Evolutionary conservation across 257 asterid species (phyloP).

Genomic region (Scutellaria barbata): DNA sequence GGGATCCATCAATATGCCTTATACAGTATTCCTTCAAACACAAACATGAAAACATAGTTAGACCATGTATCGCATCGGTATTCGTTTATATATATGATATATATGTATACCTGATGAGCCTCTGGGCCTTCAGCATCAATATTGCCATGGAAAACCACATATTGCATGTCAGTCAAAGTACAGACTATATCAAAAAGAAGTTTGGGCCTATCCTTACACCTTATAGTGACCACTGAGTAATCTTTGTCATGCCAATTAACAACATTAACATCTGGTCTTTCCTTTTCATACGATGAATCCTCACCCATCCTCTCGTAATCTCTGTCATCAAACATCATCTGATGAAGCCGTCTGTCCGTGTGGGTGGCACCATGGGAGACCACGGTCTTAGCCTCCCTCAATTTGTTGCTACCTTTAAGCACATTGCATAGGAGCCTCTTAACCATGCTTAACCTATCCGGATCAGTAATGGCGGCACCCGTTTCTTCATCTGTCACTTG

Average conservation of each 20-base stretch:
- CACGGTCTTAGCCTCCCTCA: slow-evolving; percentile 75
- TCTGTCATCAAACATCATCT: slow-evolving; percentile 93
- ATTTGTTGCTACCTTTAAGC: slow-evolving; percentile 77
- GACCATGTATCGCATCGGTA: too few species aligned
- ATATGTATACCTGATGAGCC: slow-evolving; percentile 79
- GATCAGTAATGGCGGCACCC: slow-evolving; percentile 65
- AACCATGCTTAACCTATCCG: slow-evolving; percentile 62
- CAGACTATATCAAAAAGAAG: slow-evolving; percentile 86
- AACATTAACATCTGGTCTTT: slow-evolving; percentile 78
- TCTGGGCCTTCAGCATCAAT: slow-evolving; percentile 81
- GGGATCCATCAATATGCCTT: slow-evolving; percentile 90
- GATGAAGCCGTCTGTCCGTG: slow-evolving; percentile 89
- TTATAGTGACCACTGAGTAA: slow-evolving; percentile 82
- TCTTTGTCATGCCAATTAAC: slow-evolving; percentile 92
- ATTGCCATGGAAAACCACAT: slow-evolving; percentile 91
- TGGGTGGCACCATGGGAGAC: slow-evolving; percentile 75
- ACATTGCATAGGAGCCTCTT: slow-evolving; percentile 76
- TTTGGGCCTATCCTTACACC: slow-evolving; percentile 92
- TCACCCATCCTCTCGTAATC: slow-evolving; percentile 68
- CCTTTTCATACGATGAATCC: slow-evolving; percentile 49
- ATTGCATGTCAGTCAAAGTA: slow-evolving; percentile 94
- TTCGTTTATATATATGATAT: neutral
- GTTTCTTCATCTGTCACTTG: slow-evolving; percentile 81
- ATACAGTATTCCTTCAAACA: slow-evolving; percentile 82
- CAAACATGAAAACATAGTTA: slow-evolving; percentile 8